A percentile compares a stretch with the other conserved stretches of the same genome.
Conservation (phyloP, 1,284 basidiomycete genomes). For the Austroboletus olivaceoglutinosus region DNA sequence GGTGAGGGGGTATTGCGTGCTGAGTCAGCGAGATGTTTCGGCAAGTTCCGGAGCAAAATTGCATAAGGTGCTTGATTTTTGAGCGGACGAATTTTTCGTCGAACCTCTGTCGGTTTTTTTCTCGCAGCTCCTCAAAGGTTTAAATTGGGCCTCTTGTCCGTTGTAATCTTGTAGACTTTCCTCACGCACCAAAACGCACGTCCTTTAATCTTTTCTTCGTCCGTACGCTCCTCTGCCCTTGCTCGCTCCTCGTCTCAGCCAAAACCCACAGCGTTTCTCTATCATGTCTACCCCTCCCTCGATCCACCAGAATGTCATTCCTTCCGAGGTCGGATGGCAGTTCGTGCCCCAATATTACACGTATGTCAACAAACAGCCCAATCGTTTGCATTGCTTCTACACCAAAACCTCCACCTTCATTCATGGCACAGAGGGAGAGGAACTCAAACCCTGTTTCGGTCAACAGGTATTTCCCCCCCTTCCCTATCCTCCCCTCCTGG, state of each 20-base stretch:
- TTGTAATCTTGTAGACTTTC: slow-evolving; percentile 39
- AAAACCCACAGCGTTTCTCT: slow-evolving; percentile 28
- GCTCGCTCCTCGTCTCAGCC: not conserved
- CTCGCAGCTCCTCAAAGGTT: slow-evolving; percentile 26
- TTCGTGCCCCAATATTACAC: slow-evolving; percentile 97
- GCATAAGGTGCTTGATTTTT: slow-evolving; percentile 5
- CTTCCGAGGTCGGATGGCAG: slow-evolving; percentile 93
- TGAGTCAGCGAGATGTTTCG: slow-evolving; percentile 30
- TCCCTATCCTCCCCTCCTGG: not conserved
- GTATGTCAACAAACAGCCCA: slow-evolving; percentile 96
- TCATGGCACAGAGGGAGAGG: slow-evolving; percentile 95
- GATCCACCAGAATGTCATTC: slow-evolving; percentile 60
- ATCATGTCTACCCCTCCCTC: slow-evolving; percentile 33
- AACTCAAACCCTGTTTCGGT: slow-evolving; percentile 82
- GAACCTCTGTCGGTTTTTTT: slow-evolving; percentile 16
- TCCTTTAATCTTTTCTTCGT: slow-evolving; percentile 34
- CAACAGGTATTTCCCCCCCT: slow-evolving; percentile 66
- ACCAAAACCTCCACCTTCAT: slow-evolving; percentile 97
- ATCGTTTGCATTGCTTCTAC: slow-evolving; percentile 98
- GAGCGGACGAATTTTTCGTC: slow-evolving; percentile 18
- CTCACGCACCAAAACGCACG: slow-evolving; percentile 34
- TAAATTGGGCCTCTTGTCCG: slow-evolving; percentile 28
- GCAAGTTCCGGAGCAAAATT: slow-evolving; percentile 35
- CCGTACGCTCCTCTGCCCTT: slow-evolving; percentile 14
- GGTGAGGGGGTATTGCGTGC: slow-evolving; percentile 4